Conservation (phyloP, 2,329 filamentous ascomycete species). For the Phyllosticta ampelicida region DNA sequence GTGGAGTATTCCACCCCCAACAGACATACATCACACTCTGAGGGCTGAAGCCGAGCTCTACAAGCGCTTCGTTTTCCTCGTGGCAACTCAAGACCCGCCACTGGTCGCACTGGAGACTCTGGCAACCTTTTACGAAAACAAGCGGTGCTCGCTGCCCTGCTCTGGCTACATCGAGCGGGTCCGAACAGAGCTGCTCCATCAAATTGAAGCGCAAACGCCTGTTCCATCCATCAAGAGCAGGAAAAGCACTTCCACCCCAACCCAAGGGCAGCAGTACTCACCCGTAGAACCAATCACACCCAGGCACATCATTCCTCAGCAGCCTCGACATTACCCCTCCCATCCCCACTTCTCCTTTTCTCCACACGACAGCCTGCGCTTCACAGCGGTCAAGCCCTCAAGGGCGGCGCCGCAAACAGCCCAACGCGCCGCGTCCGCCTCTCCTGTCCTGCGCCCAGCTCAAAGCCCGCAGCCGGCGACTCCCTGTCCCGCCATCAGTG, state of each 20-base stretch:
- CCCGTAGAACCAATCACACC: not conserved
- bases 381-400: constrained; percentile 2
- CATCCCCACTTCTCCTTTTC: constrained; percentile 7
- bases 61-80: constrained; percentile 13
- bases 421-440: constrained; percentile 4
- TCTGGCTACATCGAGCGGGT: constrained; percentile 4
- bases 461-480: not conserved
- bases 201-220: not conserved
- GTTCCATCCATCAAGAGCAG: not conserved
- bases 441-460: not conserved
- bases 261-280: not conserved
- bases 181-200: constrained; percentile 8
- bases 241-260: not conserved
- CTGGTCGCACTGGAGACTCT: constrained; percentile 6
- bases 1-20: constrained; percentile 18
- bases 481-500: not conserved
- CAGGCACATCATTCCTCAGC: not conserved
- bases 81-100: constrained; percentile 6
- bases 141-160: not conserved
- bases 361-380: constrained; percentile 6
- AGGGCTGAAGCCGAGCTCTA: constrained; percentile 12
- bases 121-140: not conserved
- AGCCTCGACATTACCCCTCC: constrained; percentile 1
- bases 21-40: constrained; percentile 1
- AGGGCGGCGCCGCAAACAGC: not conserved